A percentile compares a stretch with the other conserved stretches of the same genome.
Conservation (phyloP, 2,329 filamentous ascomycete genomes). For the Calonectria naviculata region DNA sequence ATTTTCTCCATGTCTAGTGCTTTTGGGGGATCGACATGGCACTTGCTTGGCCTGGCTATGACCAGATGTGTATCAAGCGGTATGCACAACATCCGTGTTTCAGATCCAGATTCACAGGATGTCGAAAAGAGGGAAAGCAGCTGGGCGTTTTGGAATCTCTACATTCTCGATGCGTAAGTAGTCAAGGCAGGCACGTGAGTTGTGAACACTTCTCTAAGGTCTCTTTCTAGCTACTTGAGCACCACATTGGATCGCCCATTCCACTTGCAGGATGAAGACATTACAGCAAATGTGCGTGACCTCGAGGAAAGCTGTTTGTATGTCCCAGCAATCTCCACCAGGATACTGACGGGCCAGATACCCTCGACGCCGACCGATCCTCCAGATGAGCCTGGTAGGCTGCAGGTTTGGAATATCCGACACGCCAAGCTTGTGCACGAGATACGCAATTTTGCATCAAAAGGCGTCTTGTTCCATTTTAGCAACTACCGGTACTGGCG, state of each 20-base stretch:
- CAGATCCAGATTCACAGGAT: conserved; percentile 2
- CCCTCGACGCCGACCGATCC: neutral
- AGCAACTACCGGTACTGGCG: conserved; percentile 24
- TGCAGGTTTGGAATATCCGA: conserved; percentile 16
- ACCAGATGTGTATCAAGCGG: conserved; percentile 18
- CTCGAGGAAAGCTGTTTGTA: neutral
- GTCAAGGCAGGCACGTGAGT: neutral
- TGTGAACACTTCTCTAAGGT: neutral
- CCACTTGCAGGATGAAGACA: conserved; percentile 23
- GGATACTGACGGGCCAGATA: conserved; percentile 2
- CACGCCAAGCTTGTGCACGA: conserved; percentile 19
- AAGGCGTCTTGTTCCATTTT: conserved; percentile 18
- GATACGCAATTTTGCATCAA: conserved; percentile 4
- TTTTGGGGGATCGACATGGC: conserved; percentile 24
- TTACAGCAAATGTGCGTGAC: conserved; percentile 13
- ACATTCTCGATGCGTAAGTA: conserved; percentile 20
- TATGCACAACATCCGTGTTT: conserved; percentile 15
- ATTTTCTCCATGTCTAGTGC: conserved; percentile 17
- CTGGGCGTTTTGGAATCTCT: conserved; percentile 18
- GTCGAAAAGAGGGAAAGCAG: neutral
- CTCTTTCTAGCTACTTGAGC: conserved; percentile 3
- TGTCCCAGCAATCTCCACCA: neutral
- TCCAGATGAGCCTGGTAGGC: neutral
- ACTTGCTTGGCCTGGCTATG: conserved; percentile 20
- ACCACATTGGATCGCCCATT: conserved; percentile 17